A percentile compares a stretch with the other conserved stretches of the same genome.
phyloP scores from a whole-genome alignment of 2,329 filamentous ascomycete genomes.

The Aspergillus proliferans region DNA sequence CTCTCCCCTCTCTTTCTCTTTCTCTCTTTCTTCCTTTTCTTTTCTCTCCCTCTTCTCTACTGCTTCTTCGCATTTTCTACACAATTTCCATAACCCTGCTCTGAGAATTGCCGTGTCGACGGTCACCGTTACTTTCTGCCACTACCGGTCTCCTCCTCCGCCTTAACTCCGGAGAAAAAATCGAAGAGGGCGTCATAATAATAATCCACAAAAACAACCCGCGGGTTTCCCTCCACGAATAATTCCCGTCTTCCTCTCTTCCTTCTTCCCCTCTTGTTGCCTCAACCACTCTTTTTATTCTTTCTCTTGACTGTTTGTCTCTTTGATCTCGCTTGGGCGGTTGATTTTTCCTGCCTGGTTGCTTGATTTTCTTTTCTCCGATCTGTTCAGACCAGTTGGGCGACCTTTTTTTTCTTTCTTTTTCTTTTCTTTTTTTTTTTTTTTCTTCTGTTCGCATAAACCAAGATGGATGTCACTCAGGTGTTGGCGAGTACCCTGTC shows the following conservation, averaged over 20 bases:
- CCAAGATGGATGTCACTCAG: conserved; percentile 91
- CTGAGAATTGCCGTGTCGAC: no score
- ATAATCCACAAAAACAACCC: conserved; percentile 34
- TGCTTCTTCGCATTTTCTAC: conserved; percentile 9
- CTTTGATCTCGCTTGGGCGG: conserved; percentile 4
- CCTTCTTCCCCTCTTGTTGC: conserved; percentile 8
- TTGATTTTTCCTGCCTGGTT: conserved; percentile 10
- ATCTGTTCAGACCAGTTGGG: no score
- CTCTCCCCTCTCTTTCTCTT: conserved; percentile 8
- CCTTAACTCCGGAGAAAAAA: conserved; percentile 17
- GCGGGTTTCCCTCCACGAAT: conserved; percentile 20
- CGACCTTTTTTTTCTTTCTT: conserved; percentile 10
- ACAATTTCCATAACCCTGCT: no score
- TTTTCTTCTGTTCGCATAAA: conserved; percentile 15
- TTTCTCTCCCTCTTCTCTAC: conserved; percentile 10
- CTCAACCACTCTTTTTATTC: conserved; percentile 16
- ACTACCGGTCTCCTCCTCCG: conserved; percentile 21
- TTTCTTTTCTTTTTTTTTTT: conserved; percentile 14
- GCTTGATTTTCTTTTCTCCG: conserved; percentile 14
- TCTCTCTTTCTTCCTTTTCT: conserved; percentile 8
- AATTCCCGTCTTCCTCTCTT: conserved; percentile 7
- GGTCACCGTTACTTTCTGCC: conserved; percentile 1
- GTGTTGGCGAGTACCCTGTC: conserved; percentile 97
- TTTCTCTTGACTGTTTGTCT: conserved; percentile 9
- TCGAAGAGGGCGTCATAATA: conserved; percentile 22